phyloP scores from a whole-genome alignment of 2,329 filamentous ascomycete species.

The Apiospora arundinis region DNA sequence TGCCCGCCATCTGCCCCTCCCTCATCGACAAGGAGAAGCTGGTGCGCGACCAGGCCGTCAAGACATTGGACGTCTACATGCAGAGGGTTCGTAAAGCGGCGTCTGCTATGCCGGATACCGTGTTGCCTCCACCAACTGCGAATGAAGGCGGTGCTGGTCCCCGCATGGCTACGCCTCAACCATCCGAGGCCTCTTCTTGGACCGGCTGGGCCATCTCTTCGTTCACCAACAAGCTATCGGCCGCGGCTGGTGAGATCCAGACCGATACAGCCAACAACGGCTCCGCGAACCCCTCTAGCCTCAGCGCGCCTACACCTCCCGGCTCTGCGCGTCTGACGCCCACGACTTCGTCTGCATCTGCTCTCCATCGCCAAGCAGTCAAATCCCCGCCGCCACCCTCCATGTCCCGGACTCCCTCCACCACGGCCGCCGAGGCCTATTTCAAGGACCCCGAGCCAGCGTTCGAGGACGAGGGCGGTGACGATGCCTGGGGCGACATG shows the following conservation, averaged over 20 bases:
- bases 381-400: constrained; percentile 55
- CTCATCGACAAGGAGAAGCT: constrained; percentile 96
- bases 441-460: constrained; percentile 53
- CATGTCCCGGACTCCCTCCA: constrained; percentile 55
- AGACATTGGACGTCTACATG: constrained; percentile 86
- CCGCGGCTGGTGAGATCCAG: constrained; percentile 87
- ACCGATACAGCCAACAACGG: constrained; percentile 52
- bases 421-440: constrained; percentile 48
- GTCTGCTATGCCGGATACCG: constrained; percentile 79
- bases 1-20: constrained; percentile 83
- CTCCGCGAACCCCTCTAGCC: constrained; percentile 41
- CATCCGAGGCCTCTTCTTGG: constrained; percentile 70
- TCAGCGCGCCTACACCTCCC: constrained; percentile 45
- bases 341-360: constrained; percentile 60
- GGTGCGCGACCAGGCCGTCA: constrained; percentile 88
- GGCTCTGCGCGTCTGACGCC: constrained; percentile 44
- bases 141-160: constrained; percentile 58
- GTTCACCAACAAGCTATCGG: constrained; percentile 91
- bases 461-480: constrained; percentile 61
- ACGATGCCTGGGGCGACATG: constrained; percentile 79
- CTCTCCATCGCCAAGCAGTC: constrained; percentile 65
- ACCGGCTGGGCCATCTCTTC: constrained; percentile 98
- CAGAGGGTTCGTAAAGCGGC: constrained; percentile 80
- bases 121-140: constrained; percentile 69
- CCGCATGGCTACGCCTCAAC: constrained; percentile 80